Conservation (phyloP, 1,284 basidiomycete genomes). For the Stereum hirsutum region DNA sequence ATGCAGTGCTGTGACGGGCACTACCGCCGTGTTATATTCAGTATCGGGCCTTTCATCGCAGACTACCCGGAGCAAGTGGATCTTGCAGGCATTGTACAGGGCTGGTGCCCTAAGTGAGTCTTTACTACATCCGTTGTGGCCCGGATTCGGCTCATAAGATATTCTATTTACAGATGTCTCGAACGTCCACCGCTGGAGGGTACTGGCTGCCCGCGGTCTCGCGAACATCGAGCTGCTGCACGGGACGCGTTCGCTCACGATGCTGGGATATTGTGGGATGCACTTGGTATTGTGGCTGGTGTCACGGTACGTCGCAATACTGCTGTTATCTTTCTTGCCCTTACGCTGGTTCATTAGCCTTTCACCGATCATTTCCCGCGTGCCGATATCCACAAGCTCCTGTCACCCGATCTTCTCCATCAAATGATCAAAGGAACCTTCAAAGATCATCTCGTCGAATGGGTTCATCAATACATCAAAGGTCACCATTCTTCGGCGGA, state of each 20-base stretch:
- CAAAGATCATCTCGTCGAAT: neutral
- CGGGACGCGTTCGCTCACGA: neutral
- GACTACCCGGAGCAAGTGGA: constrained; percentile 3
- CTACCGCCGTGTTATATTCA: neutral
- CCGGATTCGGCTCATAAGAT: too few species aligned
- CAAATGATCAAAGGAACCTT: neutral
- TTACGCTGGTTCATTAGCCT: neutral
- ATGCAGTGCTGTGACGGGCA: constrained; percentile 1
- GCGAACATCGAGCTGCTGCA: neutral
- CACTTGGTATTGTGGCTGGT: neutral
- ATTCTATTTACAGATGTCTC: neutral
- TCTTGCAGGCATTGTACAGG: neutral
- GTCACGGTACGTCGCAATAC: neutral
- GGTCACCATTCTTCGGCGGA: neutral
- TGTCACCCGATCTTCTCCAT: neutral
- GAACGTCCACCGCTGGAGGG: neutral
- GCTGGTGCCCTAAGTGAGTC: constrained; percentile 3
- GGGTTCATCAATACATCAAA: neutral
- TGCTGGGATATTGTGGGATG: neutral
- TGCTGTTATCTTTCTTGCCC: neutral
- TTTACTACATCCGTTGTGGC: neutral
- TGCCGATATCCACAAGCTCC: neutral
- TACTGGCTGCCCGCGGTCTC: neutral
- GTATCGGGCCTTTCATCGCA: constrained; percentile 1
- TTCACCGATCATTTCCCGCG: neutral